Percentiles rank a stretch among this genome's conserved stretches.
These are phyloP conservation scores for Cladosporium oxysporum DNA, from an alignment of 2,329 filamentous ascomycete genomes.

Conservation along the genomic window DNA sequence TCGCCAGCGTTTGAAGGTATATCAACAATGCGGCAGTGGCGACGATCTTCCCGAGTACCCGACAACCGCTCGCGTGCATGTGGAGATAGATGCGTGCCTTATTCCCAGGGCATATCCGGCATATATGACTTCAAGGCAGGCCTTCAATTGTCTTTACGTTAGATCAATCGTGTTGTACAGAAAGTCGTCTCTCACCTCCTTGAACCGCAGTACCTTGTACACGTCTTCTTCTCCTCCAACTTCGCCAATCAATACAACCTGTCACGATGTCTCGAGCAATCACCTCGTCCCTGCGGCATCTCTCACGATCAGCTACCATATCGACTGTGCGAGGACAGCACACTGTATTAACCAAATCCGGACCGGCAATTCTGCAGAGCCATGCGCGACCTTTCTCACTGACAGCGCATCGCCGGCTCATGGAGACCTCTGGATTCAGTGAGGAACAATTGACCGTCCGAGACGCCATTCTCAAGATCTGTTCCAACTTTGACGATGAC, in stretches of 20 bases:
- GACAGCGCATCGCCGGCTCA: constrained; percentile 49
- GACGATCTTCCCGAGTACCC: constrained; percentile 17
- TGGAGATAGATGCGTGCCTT: constrained; percentile 16
- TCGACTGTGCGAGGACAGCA: not conserved
- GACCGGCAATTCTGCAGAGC: not conserved
- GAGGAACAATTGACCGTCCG: constrained; percentile 72
- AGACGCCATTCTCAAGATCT: constrained; percentile 68
- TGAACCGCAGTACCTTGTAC: not conserved
- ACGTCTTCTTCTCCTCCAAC: not conserved
- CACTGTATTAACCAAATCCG: not conserved
- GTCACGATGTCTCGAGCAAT: constrained; percentile 4
- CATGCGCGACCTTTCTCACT: constrained; percentile 35
- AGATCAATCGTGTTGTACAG: not conserved
- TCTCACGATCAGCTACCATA: not conserved
- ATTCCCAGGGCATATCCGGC: constrained; percentile 17
- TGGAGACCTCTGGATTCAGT: constrained; percentile 73
- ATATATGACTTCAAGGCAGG: constrained; percentile 8
- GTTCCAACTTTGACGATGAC: constrained; percentile 68
- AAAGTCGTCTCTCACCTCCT: not conserved
- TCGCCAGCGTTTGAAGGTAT: not conserved
- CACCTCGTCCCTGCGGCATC: not conserved
- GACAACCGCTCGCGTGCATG: constrained; percentile 18
- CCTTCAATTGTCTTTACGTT: not conserved
- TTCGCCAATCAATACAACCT: not conserved
- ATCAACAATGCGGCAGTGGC: not conserved